phyloP scores from a whole-genome alignment of 345 rosid genomes.

The Salix caprea region DNA sequence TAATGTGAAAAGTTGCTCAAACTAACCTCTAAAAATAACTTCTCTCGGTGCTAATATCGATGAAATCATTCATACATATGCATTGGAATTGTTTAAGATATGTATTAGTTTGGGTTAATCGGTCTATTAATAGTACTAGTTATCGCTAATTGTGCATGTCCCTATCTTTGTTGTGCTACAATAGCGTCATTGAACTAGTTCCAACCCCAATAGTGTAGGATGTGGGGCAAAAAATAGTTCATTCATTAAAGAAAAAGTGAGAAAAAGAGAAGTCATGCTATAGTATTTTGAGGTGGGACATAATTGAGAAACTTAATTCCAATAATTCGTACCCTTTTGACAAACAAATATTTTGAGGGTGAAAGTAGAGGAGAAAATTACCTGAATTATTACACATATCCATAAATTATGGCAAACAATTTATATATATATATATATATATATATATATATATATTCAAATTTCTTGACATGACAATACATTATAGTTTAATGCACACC shows the following conservation, averaged over 20 bases:
- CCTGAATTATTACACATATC: too few relatives aligned
- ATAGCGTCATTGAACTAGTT: conserved; percentile 4
- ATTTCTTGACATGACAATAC: not conserved
- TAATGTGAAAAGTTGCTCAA: too few relatives aligned
- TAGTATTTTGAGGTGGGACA: not conserved
- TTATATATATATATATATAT: too few relatives aligned
- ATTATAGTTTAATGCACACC: not conserved
- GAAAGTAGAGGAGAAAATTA: not conserved
- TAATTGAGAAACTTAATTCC: not conserved
- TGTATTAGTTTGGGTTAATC: not conserved
- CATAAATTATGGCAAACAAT: too few relatives aligned
- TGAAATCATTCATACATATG: not conserved
- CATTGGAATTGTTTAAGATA: not conserved
- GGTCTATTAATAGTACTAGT: not conserved
- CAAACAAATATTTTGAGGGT: conserved; percentile 15
- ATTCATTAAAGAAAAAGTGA: conserved; percentile 6
- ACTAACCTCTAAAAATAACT: not conserved
- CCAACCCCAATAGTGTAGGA: not conserved
- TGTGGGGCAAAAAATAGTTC: not conserved
- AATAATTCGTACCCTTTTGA: conserved; percentile 7
- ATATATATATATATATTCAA: too few relatives aligned
- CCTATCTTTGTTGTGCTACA: not conserved
- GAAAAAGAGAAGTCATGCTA: not conserved
- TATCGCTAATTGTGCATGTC: not conserved
- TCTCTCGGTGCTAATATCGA: not conserved